phyloP scores from a whole-genome alignment of 768 basidiomycete species.

The Auricularia auricula-judae region DNA sequence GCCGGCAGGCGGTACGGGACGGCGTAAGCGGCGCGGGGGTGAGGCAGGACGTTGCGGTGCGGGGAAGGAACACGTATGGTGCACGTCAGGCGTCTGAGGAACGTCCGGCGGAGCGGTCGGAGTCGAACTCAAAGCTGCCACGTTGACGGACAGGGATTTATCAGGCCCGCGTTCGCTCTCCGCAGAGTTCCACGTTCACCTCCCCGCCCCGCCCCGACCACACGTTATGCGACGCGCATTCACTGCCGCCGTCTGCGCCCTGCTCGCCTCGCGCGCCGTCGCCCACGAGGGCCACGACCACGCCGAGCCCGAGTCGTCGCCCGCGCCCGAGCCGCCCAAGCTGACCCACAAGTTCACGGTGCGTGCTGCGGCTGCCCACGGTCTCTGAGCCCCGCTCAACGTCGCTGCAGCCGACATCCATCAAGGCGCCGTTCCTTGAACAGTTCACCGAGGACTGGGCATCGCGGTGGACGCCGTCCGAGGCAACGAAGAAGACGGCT shows the following conservation, averaged over 20 bases:
- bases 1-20: no score
- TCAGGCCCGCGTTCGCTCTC: constrained; percentile 7
- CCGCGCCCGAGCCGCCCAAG: not conserved
- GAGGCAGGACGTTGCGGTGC: no score
- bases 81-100: not conserved
- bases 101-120: not conserved
- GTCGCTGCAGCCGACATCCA: constrained; percentile 47
- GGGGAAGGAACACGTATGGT: not conserved
- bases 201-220: not conserved
- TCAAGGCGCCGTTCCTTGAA: constrained; percentile 88
- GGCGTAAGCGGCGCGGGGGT: no score
- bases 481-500: constrained; percentile 96
- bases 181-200: not conserved
- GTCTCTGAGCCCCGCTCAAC: not conserved
- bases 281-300: not conserved
- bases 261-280: not conserved
- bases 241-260: not conserved
- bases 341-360: constrained; percentile 54
- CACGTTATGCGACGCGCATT: not conserved
- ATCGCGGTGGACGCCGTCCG: constrained; percentile 89
- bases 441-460: constrained; percentile 91
- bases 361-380: constrained; percentile 14
- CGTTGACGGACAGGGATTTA: not conserved
- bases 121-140: not conserved
- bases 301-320: not conserved